Evolutionary conservation across 208 protist species (phyloP).

Genomic region (Acanthamoeba castellanii): DNA sequence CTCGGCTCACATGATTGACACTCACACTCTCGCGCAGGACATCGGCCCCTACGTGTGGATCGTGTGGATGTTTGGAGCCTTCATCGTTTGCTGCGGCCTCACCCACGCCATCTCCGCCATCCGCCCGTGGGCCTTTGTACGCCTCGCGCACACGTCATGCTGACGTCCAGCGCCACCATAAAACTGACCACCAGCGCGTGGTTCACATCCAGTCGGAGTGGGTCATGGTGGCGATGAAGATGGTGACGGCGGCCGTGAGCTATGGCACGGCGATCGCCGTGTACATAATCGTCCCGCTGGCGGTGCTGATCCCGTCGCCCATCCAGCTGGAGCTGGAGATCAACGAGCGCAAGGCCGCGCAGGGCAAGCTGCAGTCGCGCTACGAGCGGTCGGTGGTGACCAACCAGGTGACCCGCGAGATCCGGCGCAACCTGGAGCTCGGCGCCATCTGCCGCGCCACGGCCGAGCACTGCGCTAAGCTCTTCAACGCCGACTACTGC

Average conservation of each 20-base stretch:
- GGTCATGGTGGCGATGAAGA: slow-evolving; percentile 19
- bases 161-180: not conserved
- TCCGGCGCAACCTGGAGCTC: slow-evolving; percentile 6
- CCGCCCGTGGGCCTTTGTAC: not conserved
- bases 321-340: slow-evolving; percentile 67
- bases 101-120: slow-evolving; percentile 27
- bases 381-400: slow-evolving; percentile 1
- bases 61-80: not conserved
- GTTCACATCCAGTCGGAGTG: not conserved
- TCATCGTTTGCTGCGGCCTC: slow-evolving; percentile 15
- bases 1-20: not conserved
- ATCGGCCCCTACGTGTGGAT: not conserved
- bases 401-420: slow-evolving; percentile 18
- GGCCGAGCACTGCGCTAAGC: not conserved
- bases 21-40: not conserved
- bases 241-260: slow-evolving; percentile 60
- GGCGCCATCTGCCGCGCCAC: not conserved
- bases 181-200: not conserved
- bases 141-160: not conserved
- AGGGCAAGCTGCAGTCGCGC: slow-evolving; percentile 47
- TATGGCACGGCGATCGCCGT: slow-evolving; percentile 48
- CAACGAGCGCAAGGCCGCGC: slow-evolving; percentile 40
- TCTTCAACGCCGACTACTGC: not conserved
- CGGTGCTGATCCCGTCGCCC: slow-evolving; percentile 51
- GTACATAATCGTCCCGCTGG: slow-evolving; percentile 63